These are phyloP conservation scores for Chytriomyces confervae DNA, from an alignment of 192 early-diverging fungal genomes.

Conservation along the genomic window DNA sequence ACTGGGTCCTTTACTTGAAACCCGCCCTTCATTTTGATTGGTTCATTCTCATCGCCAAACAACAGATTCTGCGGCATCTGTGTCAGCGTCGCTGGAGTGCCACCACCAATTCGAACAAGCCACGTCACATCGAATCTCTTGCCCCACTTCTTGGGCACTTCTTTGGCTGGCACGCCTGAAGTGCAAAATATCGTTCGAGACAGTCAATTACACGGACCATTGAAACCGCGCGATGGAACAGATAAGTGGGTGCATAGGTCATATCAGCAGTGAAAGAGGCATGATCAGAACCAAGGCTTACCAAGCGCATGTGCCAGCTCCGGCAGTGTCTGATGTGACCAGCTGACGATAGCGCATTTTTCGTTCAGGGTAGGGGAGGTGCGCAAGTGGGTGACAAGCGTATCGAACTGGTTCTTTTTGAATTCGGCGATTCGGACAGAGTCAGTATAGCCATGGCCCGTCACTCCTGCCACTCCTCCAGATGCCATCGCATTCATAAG, in stretches of 20 bases:
- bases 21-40: slow-evolving; percentile 23
- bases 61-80: slow-evolving; percentile 49
- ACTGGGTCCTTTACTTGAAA: slow-evolving; percentile 7
- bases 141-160: slow-evolving; percentile 55
- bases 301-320: slow-evolving; percentile 38
- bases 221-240: too few relatives aligned
- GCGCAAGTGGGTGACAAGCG: slow-evolving; percentile 22
- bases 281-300: too few relatives aligned
- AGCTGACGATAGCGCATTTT: slow-evolving; percentile 49
- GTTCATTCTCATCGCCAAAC: slow-evolving; percentile 47
- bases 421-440: slow-evolving; percentile 7
- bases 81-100: not conserved
- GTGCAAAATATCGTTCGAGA: too few relatives aligned
- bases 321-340: slow-evolving; percentile 58
- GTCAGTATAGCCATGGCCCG: not conserved
- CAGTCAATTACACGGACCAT: too few relatives aligned
- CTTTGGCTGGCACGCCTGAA: slow-evolving; percentile 35
- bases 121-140: slow-evolving; percentile 60
- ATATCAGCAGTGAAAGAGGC: too few relatives aligned
- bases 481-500: slow-evolving; percentile 23
- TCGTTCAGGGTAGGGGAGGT: slow-evolving; percentile 27
- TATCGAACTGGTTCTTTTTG: slow-evolving; percentile 38
- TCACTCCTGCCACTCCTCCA: not conserved
- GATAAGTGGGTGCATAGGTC: too few relatives aligned
- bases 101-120: slow-evolving; percentile 31